Conservation (phyloP, 495 filamentous ascomycete genomes). For the Daldinia grandis region DNA sequence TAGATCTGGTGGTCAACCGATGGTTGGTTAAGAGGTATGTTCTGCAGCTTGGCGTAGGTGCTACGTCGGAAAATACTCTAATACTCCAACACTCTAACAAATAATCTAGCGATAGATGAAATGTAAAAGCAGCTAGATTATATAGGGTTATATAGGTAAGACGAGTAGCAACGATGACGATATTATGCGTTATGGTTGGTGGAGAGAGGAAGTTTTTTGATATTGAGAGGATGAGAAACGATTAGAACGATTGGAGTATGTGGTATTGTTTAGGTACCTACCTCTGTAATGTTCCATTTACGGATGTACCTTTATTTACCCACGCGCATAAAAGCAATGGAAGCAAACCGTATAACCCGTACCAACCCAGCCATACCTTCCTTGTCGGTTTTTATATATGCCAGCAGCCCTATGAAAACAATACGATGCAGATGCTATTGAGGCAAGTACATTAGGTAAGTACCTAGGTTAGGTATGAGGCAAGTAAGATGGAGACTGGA, state of each 20-base stretch:
- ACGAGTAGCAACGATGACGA: conserved; percentile 15
- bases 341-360: background rate
- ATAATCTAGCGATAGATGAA: background rate
- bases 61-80: conserved; percentile 14
- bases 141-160: background rate
- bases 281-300: background rate
- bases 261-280: background rate
- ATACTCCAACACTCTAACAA: background rate
- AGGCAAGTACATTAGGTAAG: background rate
- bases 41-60: conserved; percentile 2
- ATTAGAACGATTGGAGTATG: conserved; percentile 3
- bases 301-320: background rate
- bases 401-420: background rate
- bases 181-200: conserved; percentile 19
- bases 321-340: background rate
- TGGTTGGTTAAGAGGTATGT: conserved; percentile 10
- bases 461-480: background rate
- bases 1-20: conserved; percentile 32
- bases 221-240: background rate
- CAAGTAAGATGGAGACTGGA: background rate
- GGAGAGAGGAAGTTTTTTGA: conserved; percentile 18
- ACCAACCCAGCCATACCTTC: background rate
- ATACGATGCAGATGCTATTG: background rate
- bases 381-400: background rate
- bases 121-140: background rate